phyloP scores from a whole-genome alignment of 805 yeast genomes.

The Yarrowia sp. region DNA sequence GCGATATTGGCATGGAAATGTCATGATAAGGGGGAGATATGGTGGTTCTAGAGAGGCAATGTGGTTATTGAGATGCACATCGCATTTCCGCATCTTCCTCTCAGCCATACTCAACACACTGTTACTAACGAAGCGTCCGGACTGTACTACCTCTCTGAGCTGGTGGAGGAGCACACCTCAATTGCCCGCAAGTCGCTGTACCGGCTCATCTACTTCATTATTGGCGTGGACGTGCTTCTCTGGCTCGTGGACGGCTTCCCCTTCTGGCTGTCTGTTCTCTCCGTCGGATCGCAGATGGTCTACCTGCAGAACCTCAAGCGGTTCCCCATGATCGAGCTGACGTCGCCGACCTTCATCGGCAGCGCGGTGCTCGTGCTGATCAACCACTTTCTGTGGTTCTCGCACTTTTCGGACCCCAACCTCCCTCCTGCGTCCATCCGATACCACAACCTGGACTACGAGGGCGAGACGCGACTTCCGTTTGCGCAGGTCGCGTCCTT shows the following conservation, averaged over 20 bases:
- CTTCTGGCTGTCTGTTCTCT: constrained; percentile 58
- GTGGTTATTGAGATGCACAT: too few relatives aligned
- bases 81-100: neutral
- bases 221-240: constrained; percentile 54
- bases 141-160: constrained; percentile 82
- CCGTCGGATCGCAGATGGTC: constrained; percentile 66
- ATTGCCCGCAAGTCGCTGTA: constrained; percentile 70
- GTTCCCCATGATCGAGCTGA: constrained; percentile 80
- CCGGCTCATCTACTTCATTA: constrained; percentile 61
- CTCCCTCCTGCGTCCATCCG: constrained; percentile 54
- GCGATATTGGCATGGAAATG: too few relatives aligned
- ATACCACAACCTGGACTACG: constrained; percentile 51
- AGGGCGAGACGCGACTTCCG: constrained; percentile 68
- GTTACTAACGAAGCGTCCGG: constrained; percentile 62
- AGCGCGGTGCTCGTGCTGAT: constrained; percentile 70
- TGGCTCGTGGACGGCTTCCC: constrained; percentile 80
- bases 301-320: constrained; percentile 73
- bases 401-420: constrained; percentile 65
- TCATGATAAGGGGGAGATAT: too few relatives aligned
- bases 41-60: too few relatives aligned
- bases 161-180: constrained; percentile 90
- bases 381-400: constrained; percentile 90
- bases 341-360: constrained; percentile 65
- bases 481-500: constrained; percentile 93
- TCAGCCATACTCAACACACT: neutral